Evolutionary conservation across 768 basidiomycete genomes (phyloP).

Genomic region (Kwoniella europaea): DNA sequence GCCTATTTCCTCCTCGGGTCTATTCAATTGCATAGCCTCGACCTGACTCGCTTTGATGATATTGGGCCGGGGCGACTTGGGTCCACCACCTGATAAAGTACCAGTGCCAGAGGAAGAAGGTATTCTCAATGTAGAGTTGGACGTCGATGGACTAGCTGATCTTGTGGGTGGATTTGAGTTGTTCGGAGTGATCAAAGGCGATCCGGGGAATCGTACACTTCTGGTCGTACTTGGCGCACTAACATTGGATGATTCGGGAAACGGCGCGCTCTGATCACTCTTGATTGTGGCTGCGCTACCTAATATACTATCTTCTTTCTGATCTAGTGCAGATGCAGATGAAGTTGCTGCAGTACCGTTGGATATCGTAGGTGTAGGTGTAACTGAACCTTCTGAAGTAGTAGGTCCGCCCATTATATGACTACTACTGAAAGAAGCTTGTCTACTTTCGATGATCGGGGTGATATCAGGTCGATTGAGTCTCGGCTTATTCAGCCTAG

Average conservation of each 20-base stretch:
- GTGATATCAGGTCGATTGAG: conserved; percentile 17
- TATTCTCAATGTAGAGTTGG: neutral
- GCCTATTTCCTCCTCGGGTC: conserved; percentile 14
- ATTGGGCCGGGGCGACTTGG: conserved; percentile 17
- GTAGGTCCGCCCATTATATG: conserved; percentile 4
- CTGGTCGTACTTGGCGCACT: neutral
- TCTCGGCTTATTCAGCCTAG: conserved; percentile 4
- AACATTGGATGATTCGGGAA: neutral
- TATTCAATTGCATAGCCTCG: conserved; percentile 13
- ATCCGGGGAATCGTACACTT: conserved; percentile 16
- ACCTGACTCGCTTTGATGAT: conserved; percentile 47
- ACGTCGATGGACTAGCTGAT: conserved; percentile 6
- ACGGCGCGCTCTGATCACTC: conserved; percentile 7
- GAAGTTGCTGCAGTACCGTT: neutral
- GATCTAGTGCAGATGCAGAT: neutral
- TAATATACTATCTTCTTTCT: conserved; percentile 5
- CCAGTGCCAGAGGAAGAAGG: conserved; percentile 1
- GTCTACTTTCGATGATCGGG: conserved; percentile 27
- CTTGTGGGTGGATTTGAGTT: conserved; percentile 7
- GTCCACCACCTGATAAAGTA: conserved; percentile 1
- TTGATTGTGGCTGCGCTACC: neutral
- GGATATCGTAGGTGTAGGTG: conserved; percentile 14
- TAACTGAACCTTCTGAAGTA: conserved; percentile 11
- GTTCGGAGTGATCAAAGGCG: neutral
- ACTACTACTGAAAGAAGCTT: conserved; percentile 14